Evolutionary conservation across 2,329 filamentous ascomycete genomes (phyloP).

Genomic region (Xylariaceae sp.): DNA sequence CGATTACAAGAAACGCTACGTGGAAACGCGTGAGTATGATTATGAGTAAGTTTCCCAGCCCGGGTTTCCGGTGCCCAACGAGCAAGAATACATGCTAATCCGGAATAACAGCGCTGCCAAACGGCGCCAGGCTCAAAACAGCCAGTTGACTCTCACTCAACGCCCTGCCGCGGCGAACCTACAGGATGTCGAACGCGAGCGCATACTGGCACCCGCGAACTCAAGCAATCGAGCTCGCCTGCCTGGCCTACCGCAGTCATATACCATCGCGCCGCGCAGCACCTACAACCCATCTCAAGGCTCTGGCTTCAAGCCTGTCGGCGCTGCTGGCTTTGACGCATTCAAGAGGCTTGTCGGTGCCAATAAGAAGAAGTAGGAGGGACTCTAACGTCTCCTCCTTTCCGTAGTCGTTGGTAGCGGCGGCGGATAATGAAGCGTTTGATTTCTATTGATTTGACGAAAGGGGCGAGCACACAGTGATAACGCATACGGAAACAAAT

Average conservation of each 20-base stretch:
- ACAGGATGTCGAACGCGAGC: slow-evolving; percentile 50
- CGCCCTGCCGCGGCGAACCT: slow-evolving; percentile 25
- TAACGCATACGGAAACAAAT: no score
- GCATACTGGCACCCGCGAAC: slow-evolving; percentile 51
- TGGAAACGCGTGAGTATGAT: slow-evolving; percentile 59
- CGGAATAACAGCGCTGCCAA: slow-evolving; percentile 44
- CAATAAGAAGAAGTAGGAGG: slow-evolving; percentile 53
- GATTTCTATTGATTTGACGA: background rate
- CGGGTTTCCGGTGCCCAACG: background rate
- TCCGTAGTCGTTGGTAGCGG: background rate
- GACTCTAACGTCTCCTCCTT: background rate
- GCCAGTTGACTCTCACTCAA: slow-evolving; percentile 32
- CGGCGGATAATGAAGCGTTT: background rate
- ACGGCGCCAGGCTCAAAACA: slow-evolving; percentile 39
- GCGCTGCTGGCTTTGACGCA: slow-evolving; percentile 57
- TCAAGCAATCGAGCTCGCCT: slow-evolving; percentile 53
- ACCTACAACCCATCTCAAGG: slow-evolving; percentile 51
- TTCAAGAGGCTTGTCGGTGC: slow-evolving; percentile 56
- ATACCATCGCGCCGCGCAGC: slow-evolving; percentile 56
- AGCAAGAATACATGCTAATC: slow-evolving; percentile 9
- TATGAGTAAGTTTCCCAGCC: slow-evolving; percentile 44
- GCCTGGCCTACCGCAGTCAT: slow-evolving; percentile 49
- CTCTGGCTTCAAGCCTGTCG: slow-evolving; percentile 54
- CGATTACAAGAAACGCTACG: slow-evolving; percentile 81
- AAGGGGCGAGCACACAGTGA: background rate